These are phyloP conservation scores for Tilletia indica DNA, from an alignment of 1,284 basidiomycete species.

Conservation along the genomic window DNA sequence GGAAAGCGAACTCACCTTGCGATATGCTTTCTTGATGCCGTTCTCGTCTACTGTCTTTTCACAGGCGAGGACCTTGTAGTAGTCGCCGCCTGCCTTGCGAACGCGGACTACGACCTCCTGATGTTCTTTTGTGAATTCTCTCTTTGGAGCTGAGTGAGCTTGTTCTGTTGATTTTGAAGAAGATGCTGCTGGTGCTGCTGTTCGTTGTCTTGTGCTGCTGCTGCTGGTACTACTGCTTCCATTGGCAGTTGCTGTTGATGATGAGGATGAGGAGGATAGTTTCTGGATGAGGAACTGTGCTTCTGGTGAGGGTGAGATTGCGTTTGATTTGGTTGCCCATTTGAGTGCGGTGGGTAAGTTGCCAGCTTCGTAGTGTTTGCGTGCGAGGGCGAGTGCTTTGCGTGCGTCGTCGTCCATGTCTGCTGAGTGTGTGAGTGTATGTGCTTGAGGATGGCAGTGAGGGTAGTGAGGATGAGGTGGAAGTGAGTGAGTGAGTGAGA, in stretches of 20 bases:
- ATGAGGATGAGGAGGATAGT: conserved; percentile 55
- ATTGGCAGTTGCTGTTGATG: conserved; percentile 25
- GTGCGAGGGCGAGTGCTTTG: conserved; percentile 49
- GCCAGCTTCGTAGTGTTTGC: conserved; percentile 46
- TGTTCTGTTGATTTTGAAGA: conserved; percentile 53
- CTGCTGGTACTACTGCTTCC: no score
- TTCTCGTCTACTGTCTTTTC: conserved; percentile 79
- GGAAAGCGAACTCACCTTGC: conserved; percentile 68
- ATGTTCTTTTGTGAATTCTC: conserved; percentile 84
- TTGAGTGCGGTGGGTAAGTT: conserved; percentile 67
- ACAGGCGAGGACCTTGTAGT: conserved; percentile 86
- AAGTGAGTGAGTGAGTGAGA: no score
- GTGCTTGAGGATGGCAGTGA: background rate
- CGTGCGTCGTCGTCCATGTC: conserved; percentile 42
- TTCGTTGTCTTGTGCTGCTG: conserved; percentile 49
- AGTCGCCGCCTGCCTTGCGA: conserved; percentile 75
- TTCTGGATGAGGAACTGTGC: conserved; percentile 68
- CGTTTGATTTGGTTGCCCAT: conserved; percentile 84
- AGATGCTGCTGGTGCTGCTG: conserved; percentile 50
- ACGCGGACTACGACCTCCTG: conserved; percentile 81
- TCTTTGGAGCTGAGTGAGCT: conserved; percentile 58
- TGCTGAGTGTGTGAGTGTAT: conserved; percentile 29
- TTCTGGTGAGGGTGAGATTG: conserved; percentile 78
- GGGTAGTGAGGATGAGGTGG: no score
- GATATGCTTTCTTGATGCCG: conserved; percentile 85